A percentile compares a stretch with the other conserved stretches of the same genome.
Conservation (phyloP, 345 rosid genomes). For the Bruguiera sexangula region DNA sequence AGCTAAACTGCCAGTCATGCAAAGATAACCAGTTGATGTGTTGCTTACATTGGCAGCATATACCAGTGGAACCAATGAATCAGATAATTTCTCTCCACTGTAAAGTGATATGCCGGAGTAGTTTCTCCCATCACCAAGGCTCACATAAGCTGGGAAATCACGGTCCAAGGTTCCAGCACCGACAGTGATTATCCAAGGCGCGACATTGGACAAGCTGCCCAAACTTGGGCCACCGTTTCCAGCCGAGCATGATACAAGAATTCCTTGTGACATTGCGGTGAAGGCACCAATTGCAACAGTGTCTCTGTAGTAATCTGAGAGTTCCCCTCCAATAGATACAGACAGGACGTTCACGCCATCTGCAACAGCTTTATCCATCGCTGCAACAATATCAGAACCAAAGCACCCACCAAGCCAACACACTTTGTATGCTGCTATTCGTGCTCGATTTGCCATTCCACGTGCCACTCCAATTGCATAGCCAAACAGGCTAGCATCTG, state of each 20-base stretch:
- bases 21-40: slow-evolving; percentile 11
- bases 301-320: slow-evolving; percentile 21
- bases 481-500: slow-evolving; percentile 31
- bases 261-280: slow-evolving; percentile 18
- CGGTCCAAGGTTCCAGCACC: slow-evolving; percentile 31
- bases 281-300: slow-evolving; percentile 27
- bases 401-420: slow-evolving; percentile 31
- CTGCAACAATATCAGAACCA: slow-evolving; percentile 26
- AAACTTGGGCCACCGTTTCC: slow-evolving; percentile 26
- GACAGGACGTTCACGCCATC: slow-evolving; percentile 27
- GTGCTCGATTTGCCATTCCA: slow-evolving; percentile 29
- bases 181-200: slow-evolving; percentile 32
- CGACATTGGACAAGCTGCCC: slow-evolving; percentile 25
- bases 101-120: slow-evolving; percentile 23
- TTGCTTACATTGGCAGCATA: slow-evolving; percentile 5
- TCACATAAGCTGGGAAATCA: slow-evolving; percentile 23
- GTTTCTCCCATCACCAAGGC: slow-evolving; percentile 20
- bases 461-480: slow-evolving; percentile 27
- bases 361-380: slow-evolving; percentile 22
- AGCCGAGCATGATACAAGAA: slow-evolving; percentile 27
- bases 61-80: slow-evolving; percentile 16
- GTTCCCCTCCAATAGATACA: slow-evolving; percentile 25
- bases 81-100: slow-evolving; percentile 14
- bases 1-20: slow-evolving; percentile 38
- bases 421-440: slow-evolving; percentile 26